Evolutionary conservation across 2,329 filamentous ascomycete species (phyloP), one percentile per base, ranked within the genome.

Genomic region (Xylaria sp.): DNA sequence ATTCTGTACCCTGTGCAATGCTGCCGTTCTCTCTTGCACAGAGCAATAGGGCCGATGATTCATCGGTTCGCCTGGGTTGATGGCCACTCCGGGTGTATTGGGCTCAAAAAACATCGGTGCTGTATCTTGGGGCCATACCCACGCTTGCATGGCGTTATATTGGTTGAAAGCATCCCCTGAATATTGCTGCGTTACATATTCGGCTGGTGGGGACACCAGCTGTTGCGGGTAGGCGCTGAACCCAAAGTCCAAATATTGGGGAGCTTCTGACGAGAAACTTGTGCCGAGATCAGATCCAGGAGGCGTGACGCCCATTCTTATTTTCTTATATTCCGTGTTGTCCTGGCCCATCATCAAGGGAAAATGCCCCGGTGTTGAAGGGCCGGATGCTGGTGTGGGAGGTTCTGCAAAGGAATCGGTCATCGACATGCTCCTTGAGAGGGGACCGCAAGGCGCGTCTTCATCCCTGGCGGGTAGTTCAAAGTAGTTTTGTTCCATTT

Each of bases 11-110:
- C 79, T 78, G 36, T 85, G 84, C 0, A 86, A 79, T 10, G 82
- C 83, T 1, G 76, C 78, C 0, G 82, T 82, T 77, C 81, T 85
- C 64, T 82, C 81, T 71, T 83, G 83, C 10, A 81, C 79, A 1
- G 58, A 31, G 12, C 68, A 25, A 74, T 76, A 72, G 7, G 39
- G 7, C 7, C 5, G 39, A 1, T 23, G 39, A 4, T 3, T 23
- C 13, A 10, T 12, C 7, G 33, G 10, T 20, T 46, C 23, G 9
- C 25, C 2, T 1, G 28, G 70, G 31, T 18, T 4, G 10, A 15
- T 20, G 28, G 5, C 28, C 36, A 70, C 25, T 25, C 61, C 69
- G 15, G 72, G 68, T 0, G 74, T 74, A 4, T 72, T 31, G 51
- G 67, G 67, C 0, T 71, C 71, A 25, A 75, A 75, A 39, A 75